A percentile compares a stretch with the other conserved stretches of the same genome.
These are phyloP conservation scores for Phoma sp. DNA, from an alignment of 2,329 filamentous ascomycete species.

Conservation along the genomic window DNA sequence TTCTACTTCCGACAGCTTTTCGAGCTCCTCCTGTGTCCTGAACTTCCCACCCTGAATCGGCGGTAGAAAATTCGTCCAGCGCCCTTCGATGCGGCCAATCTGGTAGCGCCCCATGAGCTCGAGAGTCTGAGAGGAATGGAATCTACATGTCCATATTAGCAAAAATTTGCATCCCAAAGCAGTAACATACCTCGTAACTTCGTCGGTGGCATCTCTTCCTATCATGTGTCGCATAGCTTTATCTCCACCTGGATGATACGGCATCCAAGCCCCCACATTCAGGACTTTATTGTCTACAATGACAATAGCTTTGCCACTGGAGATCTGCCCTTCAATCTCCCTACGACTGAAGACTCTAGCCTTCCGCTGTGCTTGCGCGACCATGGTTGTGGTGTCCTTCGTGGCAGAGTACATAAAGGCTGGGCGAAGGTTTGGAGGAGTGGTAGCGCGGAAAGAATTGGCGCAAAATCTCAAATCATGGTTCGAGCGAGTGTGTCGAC, in stretches of 20 bases:
- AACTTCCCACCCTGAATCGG: conserved; percentile 91
- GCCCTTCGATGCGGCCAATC: conserved; percentile 80
- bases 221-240: conserved; percentile 94
- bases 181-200: conserved; percentile 79
- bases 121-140: conserved; percentile 81
- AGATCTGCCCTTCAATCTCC: conserved; percentile 82
- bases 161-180: not conserved
- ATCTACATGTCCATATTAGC: conserved; percentile 54
- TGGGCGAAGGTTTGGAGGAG: not conserved
- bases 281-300: conserved; percentile 82
- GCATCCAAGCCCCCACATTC: conserved; percentile 86
- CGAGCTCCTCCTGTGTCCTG: conserved; percentile 57
- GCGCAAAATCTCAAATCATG: conserved; percentile 11
- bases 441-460: not conserved
- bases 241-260: conserved; percentile 89
- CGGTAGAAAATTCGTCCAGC: conserved; percentile 86
- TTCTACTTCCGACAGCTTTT: conserved; percentile 44
- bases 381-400: conserved; percentile 31
- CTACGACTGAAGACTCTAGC: conserved; percentile 62
- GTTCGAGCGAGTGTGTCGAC: conserved; percentile 1
- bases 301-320: conserved; percentile 77
- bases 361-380: conserved; percentile 46
- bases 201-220: conserved; percentile 90
- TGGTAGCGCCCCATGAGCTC: conserved; percentile 80
- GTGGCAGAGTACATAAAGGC: not conserved